Conservation (phyloP, 1,284 basidiomycete genomes). For the Cerioporus squamosus region DNA sequence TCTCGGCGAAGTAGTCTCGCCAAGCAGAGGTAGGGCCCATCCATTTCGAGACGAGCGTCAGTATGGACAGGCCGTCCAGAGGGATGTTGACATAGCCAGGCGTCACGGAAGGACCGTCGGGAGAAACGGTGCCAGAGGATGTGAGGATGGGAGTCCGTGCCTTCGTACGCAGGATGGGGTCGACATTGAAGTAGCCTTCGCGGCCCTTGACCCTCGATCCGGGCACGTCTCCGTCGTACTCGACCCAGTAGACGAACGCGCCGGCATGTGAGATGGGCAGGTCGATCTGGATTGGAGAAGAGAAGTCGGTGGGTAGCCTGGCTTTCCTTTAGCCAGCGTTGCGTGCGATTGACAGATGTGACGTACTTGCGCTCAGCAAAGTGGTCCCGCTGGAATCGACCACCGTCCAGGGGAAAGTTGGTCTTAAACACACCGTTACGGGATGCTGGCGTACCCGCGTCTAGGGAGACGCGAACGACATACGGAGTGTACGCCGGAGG, state of each 20-base stretch:
- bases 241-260: slow-evolving; percentile 92
- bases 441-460: slow-evolving; percentile 87
- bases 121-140: slow-evolving; percentile 49
- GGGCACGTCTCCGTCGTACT: slow-evolving; percentile 73
- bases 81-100: slow-evolving; percentile 68
- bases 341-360: neutral
- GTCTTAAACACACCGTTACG: slow-evolving; percentile 91
- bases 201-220: slow-evolving; percentile 75
- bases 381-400: slow-evolving; percentile 76
- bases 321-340: neutral
- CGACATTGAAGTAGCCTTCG: slow-evolving; percentile 94
- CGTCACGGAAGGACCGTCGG: slow-evolving; percentile 52
- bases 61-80: slow-evolving; percentile 83
- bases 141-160: slow-evolving; percentile 76
- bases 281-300: slow-evolving; percentile 90
- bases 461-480: slow-evolving; percentile 86
- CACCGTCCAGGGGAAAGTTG: slow-evolving; percentile 93
- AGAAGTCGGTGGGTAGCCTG: slow-evolving; percentile 81
- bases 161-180: slow-evolving; percentile 82
- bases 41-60: slow-evolving; percentile 95
- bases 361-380: slow-evolving; percentile 82
- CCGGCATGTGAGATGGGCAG: slow-evolving; percentile 94
- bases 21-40: slow-evolving; percentile 86
- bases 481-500: slow-evolving; percentile 91
- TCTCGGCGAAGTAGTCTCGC: slow-evolving; percentile 80